These are phyloP conservation scores for Pochonia chlamydosporia DNA, from an alignment of 2,329 filamentous ascomycete genomes.

Conservation along the genomic window DNA sequence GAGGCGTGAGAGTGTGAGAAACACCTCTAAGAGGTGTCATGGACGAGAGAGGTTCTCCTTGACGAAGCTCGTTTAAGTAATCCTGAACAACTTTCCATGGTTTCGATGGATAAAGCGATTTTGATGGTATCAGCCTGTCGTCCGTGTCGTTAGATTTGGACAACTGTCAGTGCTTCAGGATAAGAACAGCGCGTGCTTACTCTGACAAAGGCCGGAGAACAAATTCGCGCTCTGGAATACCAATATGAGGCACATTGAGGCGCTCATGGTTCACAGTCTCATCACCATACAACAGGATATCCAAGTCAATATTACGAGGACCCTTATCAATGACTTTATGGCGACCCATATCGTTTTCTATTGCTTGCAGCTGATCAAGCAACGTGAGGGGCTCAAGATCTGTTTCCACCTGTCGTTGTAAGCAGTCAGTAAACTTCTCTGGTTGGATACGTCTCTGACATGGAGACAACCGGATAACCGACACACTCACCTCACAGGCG, in stretches of 20 bases:
- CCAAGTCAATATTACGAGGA: slow-evolving; percentile 88
- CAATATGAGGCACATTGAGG: slow-evolving; percentile 76
- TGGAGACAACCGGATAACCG: too few species aligned
- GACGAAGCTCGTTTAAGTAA: slow-evolving; percentile 53
- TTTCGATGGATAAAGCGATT: slow-evolving; percentile 43
- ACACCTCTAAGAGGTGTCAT: slow-evolving; percentile 48
- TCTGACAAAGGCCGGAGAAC: slow-evolving; percentile 82
- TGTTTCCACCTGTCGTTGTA: slow-evolving; percentile 64
- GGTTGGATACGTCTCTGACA: not conserved
- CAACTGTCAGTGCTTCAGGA: not conserved
- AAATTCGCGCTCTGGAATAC: slow-evolving; percentile 89
- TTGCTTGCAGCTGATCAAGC: slow-evolving; percentile 73
- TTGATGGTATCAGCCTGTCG: slow-evolving; percentile 48
- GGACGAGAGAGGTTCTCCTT: slow-evolving; percentile 47
- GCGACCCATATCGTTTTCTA: slow-evolving; percentile 75
- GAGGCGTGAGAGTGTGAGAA: slow-evolving; percentile 50
- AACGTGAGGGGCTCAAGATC: slow-evolving; percentile 67
- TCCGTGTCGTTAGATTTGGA: not conserved
- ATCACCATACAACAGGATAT: slow-evolving; percentile 79
- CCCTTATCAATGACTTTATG: slow-evolving; percentile 88
- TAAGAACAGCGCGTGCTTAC: slow-evolving; percentile 35
- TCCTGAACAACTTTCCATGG: slow-evolving; percentile 58
- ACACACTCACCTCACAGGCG: slow-evolving; percentile 75
- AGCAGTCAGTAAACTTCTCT: not conserved
- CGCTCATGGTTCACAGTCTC: slow-evolving; percentile 60